Percentiles rank a stretch among this genome's conserved stretches.
Evolutionary conservation across 1,284 basidiomycete genomes (phyloP).

Genomic region (Puccinia novopanici): DNA sequence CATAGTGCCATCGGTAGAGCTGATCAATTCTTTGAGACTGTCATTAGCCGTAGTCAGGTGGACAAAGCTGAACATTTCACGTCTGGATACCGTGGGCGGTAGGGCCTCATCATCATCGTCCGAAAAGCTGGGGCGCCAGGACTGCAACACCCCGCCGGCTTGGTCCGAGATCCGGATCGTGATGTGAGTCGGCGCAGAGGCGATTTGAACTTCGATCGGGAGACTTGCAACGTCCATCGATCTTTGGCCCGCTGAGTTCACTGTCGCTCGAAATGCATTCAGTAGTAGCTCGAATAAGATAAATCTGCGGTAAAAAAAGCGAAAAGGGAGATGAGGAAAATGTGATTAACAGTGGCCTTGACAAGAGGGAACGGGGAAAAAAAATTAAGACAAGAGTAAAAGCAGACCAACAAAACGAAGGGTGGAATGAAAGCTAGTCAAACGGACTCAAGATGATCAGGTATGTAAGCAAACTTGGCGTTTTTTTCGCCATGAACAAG

Average conservation of each 20-base stretch:
- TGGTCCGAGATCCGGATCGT: constrained; percentile 80
- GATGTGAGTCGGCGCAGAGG: constrained; percentile 71
- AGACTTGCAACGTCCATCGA: constrained; percentile 60
- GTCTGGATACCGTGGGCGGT: constrained; percentile 27
- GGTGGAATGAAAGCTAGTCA: not conserved
- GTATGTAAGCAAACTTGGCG: constrained; percentile 78
- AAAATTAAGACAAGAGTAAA: constrained; percentile 24
- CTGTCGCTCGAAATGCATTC: constrained; percentile 64
- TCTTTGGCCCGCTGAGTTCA: constrained; percentile 51
- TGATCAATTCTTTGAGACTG: constrained; percentile 66
- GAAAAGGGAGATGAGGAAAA: not conserved
- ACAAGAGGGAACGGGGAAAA: not conserved
- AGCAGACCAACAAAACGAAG: constrained; percentile 9
- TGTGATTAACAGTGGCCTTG: constrained; percentile 59
- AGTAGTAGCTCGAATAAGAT: constrained; percentile 85
- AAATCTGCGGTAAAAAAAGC: constrained; percentile 61
- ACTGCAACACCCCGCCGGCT: constrained; percentile 62
- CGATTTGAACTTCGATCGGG: constrained; percentile 71
- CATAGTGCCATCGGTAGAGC: constrained; percentile 65
- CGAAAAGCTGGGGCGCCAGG: constrained; percentile 7
- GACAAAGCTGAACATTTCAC: constrained; percentile 47
- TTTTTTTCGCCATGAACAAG: constrained; percentile 71
- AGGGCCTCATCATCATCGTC: constrained; percentile 22
- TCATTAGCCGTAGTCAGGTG: constrained; percentile 64
- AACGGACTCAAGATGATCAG: constrained; percentile 70